Base-by-base conservation (phyloP, 169 alveolate genomes). In the Eimeria tenella region DNA sequence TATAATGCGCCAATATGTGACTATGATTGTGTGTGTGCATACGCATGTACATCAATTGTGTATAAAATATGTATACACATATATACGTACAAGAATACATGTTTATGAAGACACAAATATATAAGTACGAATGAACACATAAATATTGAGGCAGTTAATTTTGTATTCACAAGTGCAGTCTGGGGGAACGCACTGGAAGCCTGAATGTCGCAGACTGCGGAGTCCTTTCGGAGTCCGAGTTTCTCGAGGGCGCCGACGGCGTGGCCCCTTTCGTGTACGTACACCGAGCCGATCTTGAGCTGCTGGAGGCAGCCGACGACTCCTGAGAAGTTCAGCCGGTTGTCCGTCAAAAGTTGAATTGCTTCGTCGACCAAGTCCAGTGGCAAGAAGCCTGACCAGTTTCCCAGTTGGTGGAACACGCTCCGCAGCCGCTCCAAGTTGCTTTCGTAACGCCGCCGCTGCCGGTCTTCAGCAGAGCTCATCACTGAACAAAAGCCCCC, bases 281-380 rank as follows among this genome's bases (percentile, higher is more conserved):
- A 77, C 3, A 86, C 84, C 15, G 88, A 83, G 10, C 93, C 94
- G 6, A 93, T 87, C 31, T 93, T 87, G 13, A 93, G 84, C 58
- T 93, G 94, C 23, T 86, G 92, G 74, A 96, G 81, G 50, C 96
- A 94, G 4, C 94, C 96, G 1, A 96, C 91, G 17, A 96, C 94
- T 7, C 96, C 97, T 9, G 97, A 53, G 58, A 94, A 93, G 90
- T 94, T 94, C 73, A 96, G 88, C 52, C 96, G 92, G 49, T 94
- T 94, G 63, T 96, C 97, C 13, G 97, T 96, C 17, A 96, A 70
- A 42, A 95, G 86, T 62, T 86, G 95, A 71, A 96, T 62, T 1
- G 97, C 97, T 82, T 94, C 95, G 52, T 96, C 97, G 42, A 95
- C 95, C 10, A 96, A 58, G 31, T 94, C 96, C 4, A 96, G 94